Evolutionary conservation across 495 filamentous ascomycete species (phyloP).

Genomic region (Talaromyces proteolyticus): DNA sequence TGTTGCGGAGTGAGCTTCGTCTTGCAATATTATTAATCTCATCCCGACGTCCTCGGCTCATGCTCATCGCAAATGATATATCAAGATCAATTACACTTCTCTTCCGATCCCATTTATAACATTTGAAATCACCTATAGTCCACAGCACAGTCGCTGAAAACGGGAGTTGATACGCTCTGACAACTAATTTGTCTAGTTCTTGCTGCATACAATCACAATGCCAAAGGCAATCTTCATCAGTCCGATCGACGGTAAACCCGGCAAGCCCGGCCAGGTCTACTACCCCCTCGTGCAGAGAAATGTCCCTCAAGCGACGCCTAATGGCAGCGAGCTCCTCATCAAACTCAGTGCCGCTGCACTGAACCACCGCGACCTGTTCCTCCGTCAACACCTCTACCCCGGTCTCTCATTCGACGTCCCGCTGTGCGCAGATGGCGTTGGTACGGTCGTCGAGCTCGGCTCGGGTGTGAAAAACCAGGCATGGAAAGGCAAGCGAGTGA

Average conservation of each 20-base stretch:
- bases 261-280: constrained; percentile 85
- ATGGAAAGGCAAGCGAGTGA: constrained; percentile 61
- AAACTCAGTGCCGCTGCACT: constrained; percentile 69
- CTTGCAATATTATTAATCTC: too few relatives aligned
- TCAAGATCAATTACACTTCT: too few relatives aligned
- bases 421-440: constrained; percentile 73
- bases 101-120: too few relatives aligned
- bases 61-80: too few relatives aligned
- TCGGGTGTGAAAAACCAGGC: constrained; percentile 36
- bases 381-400: constrained; percentile 87
- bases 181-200: too few relatives aligned
- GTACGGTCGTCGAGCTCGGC: constrained; percentile 60
- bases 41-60: too few relatives aligned
- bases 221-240: constrained; percentile 46
- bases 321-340: constrained; percentile 60
- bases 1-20: too few relatives aligned
- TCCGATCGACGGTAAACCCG: constrained; percentile 51
- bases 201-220: constrained; percentile 34
- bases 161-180: too few relatives aligned
- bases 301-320: constrained; percentile 54
- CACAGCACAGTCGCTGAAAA: too few relatives aligned
- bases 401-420: constrained; percentile 69
- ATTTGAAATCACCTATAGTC: too few relatives aligned
- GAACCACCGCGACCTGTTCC: constrained; percentile 90
- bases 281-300: constrained; percentile 55